phyloP scores from a whole-genome alignment of 306 rosid species.

The Mimosa pudica region DNA sequence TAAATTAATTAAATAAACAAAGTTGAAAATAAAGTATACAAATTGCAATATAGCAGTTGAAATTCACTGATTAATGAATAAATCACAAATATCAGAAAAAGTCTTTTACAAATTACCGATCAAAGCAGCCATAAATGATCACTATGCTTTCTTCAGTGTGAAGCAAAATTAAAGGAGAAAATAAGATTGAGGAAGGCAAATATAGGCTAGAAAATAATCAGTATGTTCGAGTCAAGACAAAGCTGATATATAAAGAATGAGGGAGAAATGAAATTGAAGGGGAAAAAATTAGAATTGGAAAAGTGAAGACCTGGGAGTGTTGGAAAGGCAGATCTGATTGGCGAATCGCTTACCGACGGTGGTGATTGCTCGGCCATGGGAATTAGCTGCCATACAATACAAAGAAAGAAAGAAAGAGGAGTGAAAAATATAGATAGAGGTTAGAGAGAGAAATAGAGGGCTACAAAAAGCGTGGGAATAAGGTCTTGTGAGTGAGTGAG shows the following conservation, averaged over 20 bases:
- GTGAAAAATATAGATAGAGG: background rate
- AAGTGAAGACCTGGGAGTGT: background rate
- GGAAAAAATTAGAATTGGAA: background rate
- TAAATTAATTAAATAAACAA: background rate
- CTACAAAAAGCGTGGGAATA: too few relatives aligned
- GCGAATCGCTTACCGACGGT: conserved; percentile 68
- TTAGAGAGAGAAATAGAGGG: background rate
- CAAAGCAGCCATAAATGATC: background rate
- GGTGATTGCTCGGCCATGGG: conserved; percentile 69
- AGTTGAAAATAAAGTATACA: background rate
- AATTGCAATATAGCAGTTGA: background rate
- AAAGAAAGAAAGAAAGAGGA: background rate
- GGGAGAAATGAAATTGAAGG: background rate
- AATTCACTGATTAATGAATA: background rate
- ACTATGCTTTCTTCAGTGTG: background rate
- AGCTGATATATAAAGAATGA: too few relatives aligned
- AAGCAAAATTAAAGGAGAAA: background rate
- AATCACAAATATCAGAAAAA: background rate
- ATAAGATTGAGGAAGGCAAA: background rate
- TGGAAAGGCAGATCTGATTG: conserved; percentile 64
- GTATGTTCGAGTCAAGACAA: too few relatives aligned
- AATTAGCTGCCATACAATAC: conserved; percentile 93
- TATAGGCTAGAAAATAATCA: background rate
- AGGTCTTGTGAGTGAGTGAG: too few relatives aligned
- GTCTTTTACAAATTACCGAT: background rate